Evolutionary conservation across 1,284 basidiomycete genomes (phyloP), one percentile per base, ranked within the genome.

Genomic region (Afroboletus lepidellus): DNA sequence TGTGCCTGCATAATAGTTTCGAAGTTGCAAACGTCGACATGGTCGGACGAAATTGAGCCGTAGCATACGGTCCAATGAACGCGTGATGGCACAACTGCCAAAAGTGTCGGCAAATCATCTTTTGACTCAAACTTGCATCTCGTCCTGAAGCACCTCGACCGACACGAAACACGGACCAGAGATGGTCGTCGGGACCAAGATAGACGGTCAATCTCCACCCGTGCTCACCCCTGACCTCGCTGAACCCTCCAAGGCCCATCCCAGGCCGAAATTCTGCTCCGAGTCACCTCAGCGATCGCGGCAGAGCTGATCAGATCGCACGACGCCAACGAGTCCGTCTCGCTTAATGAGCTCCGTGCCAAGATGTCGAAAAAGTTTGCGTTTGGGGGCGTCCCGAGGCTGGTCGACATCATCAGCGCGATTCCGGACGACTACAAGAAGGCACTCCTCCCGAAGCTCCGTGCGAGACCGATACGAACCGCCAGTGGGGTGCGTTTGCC

Each of bases 381-480:
- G 11, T 91, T 87, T 64, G 85, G 87, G 47, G 91, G 91, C 30
- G 90, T 96, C 0, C 97, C 97, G 0, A 75, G 96, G 44, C 80
- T 99, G 27, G 96, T 98, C 41, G 97, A 99, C 70, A 97, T 99
- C 63, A 95, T 99, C 70, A 94, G 94, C 57, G 96, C 97, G 25
- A 97, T 99, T 48, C 97, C 97, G 4, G 95, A 98, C 65, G 94
- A 97, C 46, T 94, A 96, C 76, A 94, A 96, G 72, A 94, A 94
- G 64, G 85, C 87, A 7, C 73, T 99, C 25, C 74, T 98, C 43
- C 94, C 95, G 1, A 95, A 90, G 66, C 76, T 99, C 56, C 90
- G 87, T 62, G 97, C 97, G 15, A 85, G 98, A 63, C 97, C 97
- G 7, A 93, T 99, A 48, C 78, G 97, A 60, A 98, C 95, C n/a